Evolutionary conservation across 2,329 filamentous ascomycete species (phyloP).

Genomic region (Magnaporthiopsis poae): DNA sequence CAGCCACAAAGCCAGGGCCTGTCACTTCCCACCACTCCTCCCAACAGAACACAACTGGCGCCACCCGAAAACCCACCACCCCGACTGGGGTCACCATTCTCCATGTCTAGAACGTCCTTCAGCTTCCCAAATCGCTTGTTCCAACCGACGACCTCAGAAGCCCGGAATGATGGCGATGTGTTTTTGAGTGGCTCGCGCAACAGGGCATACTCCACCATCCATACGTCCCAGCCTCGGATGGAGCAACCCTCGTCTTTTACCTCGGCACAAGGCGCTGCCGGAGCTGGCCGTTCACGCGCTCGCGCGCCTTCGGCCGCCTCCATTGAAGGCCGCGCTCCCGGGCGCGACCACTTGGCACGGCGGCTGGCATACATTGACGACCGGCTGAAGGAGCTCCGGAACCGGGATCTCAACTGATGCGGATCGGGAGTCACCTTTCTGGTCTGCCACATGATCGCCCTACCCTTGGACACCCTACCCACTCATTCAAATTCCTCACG

Average conservation of each 20-base stretch:
- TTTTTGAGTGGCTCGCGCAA: conserved; percentile 20
- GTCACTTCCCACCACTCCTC: background rate
- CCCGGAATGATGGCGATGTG: background rate
- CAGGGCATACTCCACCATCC: conserved; percentile 48
- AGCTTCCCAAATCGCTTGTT: conserved; percentile 52
- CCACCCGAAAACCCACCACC: conserved; percentile 19
- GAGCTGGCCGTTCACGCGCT: background rate
- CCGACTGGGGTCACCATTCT: conserved; percentile 52
- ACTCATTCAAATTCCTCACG: background rate
- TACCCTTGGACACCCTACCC: background rate
- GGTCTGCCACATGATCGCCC: conserved; percentile 14
- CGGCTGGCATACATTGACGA: conserved; percentile 50
- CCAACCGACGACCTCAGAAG: conserved; percentile 24
- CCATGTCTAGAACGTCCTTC: conserved; percentile 38
- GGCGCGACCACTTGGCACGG: conserved; percentile 36
- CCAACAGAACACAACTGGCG: background rate
- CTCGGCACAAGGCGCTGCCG: background rate
- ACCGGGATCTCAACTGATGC: conserved; percentile 29
- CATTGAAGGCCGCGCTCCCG: conserved; percentile 9
- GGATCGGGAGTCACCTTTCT: conserved; percentile 43
- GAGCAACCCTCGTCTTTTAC: background rate
- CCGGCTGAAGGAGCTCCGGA: conserved; percentile 44
- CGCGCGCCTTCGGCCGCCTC: background rate
- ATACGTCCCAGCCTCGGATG: conserved; percentile 17
- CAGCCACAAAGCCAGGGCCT: background rate